Evolutionary conservation across 2,329 filamentous ascomycete species (phyloP).

Genomic region (Colletotrichum lindemuthianum): DNA sequence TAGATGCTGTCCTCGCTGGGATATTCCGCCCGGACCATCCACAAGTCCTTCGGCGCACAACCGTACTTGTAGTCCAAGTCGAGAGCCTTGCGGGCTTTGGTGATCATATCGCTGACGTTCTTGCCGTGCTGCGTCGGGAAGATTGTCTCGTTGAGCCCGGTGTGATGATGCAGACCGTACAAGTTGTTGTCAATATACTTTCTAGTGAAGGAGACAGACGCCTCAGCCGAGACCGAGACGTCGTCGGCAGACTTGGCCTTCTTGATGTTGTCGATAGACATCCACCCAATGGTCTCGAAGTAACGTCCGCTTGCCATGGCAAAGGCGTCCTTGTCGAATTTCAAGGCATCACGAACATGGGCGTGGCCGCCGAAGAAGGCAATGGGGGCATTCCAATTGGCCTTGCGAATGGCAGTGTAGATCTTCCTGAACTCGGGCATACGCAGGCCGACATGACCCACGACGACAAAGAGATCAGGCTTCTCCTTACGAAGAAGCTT

Average conservation of each 20-base stretch:
- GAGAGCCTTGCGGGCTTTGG: constrained; percentile 74
- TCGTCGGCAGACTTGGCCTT: constrained; percentile 44
- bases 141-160: constrained; percentile 73
- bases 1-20: constrained; percentile 80
- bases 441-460: constrained; percentile 84
- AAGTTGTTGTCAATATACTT: constrained; percentile 96
- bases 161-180: constrained; percentile 84
- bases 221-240: constrained; percentile 43
- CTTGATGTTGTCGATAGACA: constrained; percentile 79
- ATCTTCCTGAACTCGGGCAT: constrained; percentile 83
- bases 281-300: constrained; percentile 94
- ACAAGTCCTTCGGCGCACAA: constrained; percentile 84
- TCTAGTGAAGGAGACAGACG: constrained; percentile 71
- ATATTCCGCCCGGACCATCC: constrained; percentile 83
- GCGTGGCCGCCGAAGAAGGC: constrained; percentile 92
- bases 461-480: constrained; percentile 86
- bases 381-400: constrained; percentile 84
- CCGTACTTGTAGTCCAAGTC: constrained; percentile 79
- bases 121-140: constrained; percentile 82
- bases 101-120: constrained; percentile 77
- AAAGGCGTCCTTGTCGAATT: constrained; percentile 81
- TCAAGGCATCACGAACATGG: constrained; percentile 86
- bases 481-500: constrained; percentile 86
- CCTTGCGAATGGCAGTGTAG: constrained; percentile 79
- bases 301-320: constrained; percentile 90